Percentiles rank a stretch among this genome's conserved stretches.
phyloP scores from a whole-genome alignment of 306 rosid genomes.

The barrel medic (Medicago truncatula) region MtrunA17r5.0-ANR NC_053043.1:14991501-14992000 shows the following conservation, averaged over 20 bases:
- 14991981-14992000: too few species aligned
- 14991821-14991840: conserved; percentile 13
- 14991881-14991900: conserved; percentile 8
- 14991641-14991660: conserved; percentile 54
- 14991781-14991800: conserved; percentile 10
- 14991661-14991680: conserved; percentile 77
- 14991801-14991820: neutral
- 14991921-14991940: neutral
- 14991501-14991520: conserved; percentile 15
- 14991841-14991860: conserved; percentile 14
- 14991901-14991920: neutral
- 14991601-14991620: conserved; percentile 44
- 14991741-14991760: conserved; percentile 32
- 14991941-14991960: neutral
- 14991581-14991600: conserved; percentile 50
- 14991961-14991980: too few species aligned
- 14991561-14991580: conserved; percentile 70
- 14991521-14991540: neutral
- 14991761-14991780: conserved; percentile 4
- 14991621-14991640: conserved; percentile 56
- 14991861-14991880: neutral
- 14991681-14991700: conserved; percentile 89
- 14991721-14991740: conserved; percentile 50
- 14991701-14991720: conserved; percentile 88
- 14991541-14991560: conserved; percentile 5